phyloP scores from a whole-genome alignment of 768 basidiomycete species.

The Dentipellis fragilis region DNA sequence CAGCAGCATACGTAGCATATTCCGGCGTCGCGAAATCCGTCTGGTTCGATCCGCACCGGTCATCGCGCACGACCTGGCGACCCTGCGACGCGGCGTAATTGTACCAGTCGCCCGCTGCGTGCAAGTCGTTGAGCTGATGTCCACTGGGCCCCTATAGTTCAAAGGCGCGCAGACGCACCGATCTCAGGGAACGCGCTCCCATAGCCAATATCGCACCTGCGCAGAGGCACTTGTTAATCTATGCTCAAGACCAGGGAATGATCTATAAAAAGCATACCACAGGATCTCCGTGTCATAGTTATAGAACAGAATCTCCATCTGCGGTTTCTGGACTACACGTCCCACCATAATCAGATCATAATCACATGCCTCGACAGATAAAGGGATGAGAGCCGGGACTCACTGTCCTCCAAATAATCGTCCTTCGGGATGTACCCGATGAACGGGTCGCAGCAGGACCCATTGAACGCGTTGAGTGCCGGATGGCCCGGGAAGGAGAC shows the following conservation, averaged over 20 bases:
- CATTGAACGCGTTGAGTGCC: conserved; percentile 32
- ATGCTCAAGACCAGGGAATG: conserved; percentile 24
- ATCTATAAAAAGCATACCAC: not conserved
- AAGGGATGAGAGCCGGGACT: conserved; percentile 31
- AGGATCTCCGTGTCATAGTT: conserved; percentile 10
- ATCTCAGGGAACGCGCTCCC: conserved; percentile 10
- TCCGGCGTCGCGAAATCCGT: conserved; percentile 13
- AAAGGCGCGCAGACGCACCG: not conserved
- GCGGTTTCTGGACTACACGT: conserved; percentile 37
- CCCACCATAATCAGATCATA: conserved; percentile 25
- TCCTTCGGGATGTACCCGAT: conserved; percentile 38
- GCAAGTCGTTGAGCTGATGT: not conserved
- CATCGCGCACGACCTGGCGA: conserved; percentile 12
- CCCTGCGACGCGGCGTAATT: conserved; percentile 12
- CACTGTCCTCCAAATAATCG: conserved; percentile 38
- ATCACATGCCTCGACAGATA: not conserved
- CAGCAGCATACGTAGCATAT: conserved; percentile 27
- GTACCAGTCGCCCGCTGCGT: conserved; percentile 8
- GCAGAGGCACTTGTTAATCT: conserved; percentile 16
- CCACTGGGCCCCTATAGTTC: no score
- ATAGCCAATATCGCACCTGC: conserved; percentile 34
- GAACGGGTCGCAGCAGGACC: conserved; percentile 36
- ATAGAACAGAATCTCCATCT: conserved; percentile 27
- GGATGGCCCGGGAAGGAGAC: conserved; percentile 42
- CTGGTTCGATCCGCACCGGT: conserved; percentile 11